phyloP scores from a whole-genome alignment of 169 alveolate species.

The Cryptosporidium andersoni region DNA sequence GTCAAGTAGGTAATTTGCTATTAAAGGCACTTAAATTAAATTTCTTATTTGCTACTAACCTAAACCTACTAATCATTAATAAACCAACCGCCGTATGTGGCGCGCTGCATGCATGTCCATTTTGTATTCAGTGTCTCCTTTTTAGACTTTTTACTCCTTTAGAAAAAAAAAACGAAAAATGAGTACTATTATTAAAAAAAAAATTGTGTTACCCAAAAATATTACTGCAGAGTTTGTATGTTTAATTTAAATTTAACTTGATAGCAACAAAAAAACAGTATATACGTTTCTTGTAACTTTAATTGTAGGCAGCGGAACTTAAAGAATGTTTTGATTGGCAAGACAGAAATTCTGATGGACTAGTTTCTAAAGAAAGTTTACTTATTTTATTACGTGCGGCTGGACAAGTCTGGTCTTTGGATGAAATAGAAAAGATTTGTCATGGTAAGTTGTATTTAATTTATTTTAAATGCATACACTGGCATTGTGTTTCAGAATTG shows the following conservation, averaged over 20 bases:
- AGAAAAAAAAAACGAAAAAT: background rate
- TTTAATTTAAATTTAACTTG: background rate
- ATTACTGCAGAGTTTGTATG: conserved; percentile 63
- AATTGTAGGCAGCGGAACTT: conserved; percentile 24
- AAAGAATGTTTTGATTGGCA: conserved; percentile 70
- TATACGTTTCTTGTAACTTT: background rate
- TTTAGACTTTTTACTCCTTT: no score
- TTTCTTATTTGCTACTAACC: no score
- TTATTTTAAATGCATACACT: background rate
- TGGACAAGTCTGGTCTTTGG: conserved; percentile 60
- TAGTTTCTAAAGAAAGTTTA: conserved; percentile 44
- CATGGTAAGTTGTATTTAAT: conserved; percentile 23
- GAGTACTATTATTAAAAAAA: conserved; percentile 33
- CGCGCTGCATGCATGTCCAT: no score
- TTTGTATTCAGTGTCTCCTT: no score
- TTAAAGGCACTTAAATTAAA: no score
- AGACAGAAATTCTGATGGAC: conserved; percentile 60
- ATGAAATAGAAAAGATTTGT: conserved; percentile 47
- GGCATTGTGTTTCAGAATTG: background rate
- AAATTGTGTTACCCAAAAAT: conserved; percentile 36
- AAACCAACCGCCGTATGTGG: no score
- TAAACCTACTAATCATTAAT: no score
- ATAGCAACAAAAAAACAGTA: no score
- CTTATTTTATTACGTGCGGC: conserved; percentile 41
- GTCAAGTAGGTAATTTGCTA: no score